phyloP scores from a whole-genome alignment of 495 filamentous ascomycete genomes.

The Emericellopsis terricola region DNA sequence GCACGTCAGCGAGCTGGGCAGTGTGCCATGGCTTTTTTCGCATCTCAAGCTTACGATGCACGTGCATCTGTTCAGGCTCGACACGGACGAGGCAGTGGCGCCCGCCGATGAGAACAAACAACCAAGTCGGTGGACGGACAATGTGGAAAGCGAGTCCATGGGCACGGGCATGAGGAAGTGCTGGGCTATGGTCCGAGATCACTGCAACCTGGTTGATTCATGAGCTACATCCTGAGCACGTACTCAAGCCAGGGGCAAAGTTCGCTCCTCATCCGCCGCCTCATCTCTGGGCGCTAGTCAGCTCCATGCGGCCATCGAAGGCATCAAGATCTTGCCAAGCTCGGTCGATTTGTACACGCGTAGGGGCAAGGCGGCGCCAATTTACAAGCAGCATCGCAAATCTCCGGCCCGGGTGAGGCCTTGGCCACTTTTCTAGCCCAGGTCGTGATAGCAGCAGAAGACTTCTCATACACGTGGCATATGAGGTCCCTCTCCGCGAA shows the following conservation, averaged over 20 bases:
- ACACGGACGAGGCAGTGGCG: slow-evolving; percentile 1
- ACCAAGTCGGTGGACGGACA: slow-evolving; percentile 12
- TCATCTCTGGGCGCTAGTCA: no score
- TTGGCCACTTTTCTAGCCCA: no score
- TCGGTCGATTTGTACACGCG: no score
- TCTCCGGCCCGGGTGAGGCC: no score
- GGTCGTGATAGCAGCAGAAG: not conserved
- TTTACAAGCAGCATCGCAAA: no score
- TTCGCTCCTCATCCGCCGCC: no score
- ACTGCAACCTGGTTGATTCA: no score
- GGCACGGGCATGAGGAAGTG: slow-evolving; percentile 31
- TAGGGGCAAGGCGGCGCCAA: no score
- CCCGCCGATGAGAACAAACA: not conserved
- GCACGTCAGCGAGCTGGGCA: slow-evolving; percentile 16
- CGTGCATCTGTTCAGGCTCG: slow-evolving; percentile 21
- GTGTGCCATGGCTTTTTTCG: slow-evolving; percentile 27
- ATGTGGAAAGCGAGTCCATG: slow-evolving; percentile 22
- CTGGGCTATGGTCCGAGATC: slow-evolving; percentile 14
- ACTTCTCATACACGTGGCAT: not conserved
- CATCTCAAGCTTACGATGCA: slow-evolving; percentile 28
- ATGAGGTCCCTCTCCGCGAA: not conserved
- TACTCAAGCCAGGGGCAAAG: no score
- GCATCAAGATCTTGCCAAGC: no score
- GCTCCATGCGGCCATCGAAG: no score
- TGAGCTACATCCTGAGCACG: no score